Percentiles rank a stretch among this genome's conserved stretches.
Evolutionary conservation across 202 grass and related monocot genomes (phyloP).

Genomic region (Carex sylvatica): DNA sequence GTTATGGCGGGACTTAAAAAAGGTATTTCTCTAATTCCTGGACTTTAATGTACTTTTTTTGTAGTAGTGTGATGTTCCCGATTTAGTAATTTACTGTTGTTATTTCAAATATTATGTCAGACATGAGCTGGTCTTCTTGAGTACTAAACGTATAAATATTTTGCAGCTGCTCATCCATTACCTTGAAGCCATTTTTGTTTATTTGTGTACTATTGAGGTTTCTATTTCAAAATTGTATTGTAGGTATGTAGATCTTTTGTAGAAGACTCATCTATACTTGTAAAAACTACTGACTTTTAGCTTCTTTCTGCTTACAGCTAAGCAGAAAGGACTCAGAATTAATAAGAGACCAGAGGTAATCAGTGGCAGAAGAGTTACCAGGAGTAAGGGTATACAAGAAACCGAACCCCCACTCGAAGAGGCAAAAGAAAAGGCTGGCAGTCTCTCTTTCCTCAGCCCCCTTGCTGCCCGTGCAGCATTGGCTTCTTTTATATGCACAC

Average conservation of each 20-base stretch:
- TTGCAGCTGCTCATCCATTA: background rate
- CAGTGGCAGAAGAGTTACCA: slow-evolving; percentile 24
- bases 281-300: slow-evolving; percentile 23
- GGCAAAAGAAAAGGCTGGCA: slow-evolving; percentile 3
- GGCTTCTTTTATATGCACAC: slow-evolving; percentile 33
- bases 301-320: slow-evolving; percentile 29
- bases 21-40: slow-evolving; percentile 21
- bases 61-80: background rate
- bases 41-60: background rate
- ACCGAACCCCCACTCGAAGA: background rate
- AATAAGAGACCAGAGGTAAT: slow-evolving; percentile 1
- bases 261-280: background rate
- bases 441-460: slow-evolving; percentile 31
- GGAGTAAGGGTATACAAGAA: slow-evolving; percentile 30
- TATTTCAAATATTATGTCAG: background rate
- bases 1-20: slow-evolving; percentile 2
- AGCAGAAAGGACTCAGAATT: background rate
- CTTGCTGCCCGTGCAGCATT: slow-evolving; percentile 43
- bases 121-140: background rate
- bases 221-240: background rate
- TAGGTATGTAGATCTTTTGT: background rate
- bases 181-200: background rate
- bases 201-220: background rate
- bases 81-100: background rate
- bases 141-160: slow-evolving; percentile 12